A percentile compares a stretch with the other conserved stretches of the same genome.
phyloP scores from a whole-genome alignment of 2,329 filamentous ascomycete genomes.

The Venturia aucupariae region DNA sequence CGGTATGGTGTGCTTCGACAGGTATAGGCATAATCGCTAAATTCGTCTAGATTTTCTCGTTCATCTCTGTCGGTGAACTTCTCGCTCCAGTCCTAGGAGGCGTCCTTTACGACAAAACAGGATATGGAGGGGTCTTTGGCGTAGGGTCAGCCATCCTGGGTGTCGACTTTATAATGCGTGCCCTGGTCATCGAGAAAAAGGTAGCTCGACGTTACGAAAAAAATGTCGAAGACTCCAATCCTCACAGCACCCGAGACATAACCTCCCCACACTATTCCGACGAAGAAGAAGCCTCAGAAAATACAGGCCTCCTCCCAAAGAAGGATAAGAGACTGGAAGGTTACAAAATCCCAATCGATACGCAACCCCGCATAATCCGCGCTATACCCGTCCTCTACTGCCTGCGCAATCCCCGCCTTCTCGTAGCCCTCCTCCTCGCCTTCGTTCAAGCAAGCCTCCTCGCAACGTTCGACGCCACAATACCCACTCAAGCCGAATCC shows the following conservation, averaged over 20 bases:
- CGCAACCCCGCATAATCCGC: constrained; percentile 32
- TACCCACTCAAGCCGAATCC: constrained; percentile 35
- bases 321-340: constrained; percentile 20
- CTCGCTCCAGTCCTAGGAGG: constrained; percentile 52
- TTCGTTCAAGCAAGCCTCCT: constrained; percentile 37
- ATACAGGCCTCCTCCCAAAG: constrained; percentile 24
- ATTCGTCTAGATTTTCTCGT: constrained; percentile 40
- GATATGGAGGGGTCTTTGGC: constrained; percentile 50
- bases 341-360: constrained; percentile 35
- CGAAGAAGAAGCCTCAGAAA: constrained; percentile 19
- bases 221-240: constrained; percentile 15
- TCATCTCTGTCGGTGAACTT: constrained; percentile 49
- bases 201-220: constrained; percentile 39
- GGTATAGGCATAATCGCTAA: background rate
- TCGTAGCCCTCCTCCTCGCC: constrained; percentile 27
- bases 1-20: background rate
- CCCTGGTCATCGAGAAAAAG: constrained; percentile 55
- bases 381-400: constrained; percentile 40
- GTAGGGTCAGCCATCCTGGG: constrained; percentile 45
- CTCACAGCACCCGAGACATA: constrained; percentile 16
- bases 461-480: constrained; percentile 39
- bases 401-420: constrained; percentile 25
- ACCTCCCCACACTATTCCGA: constrained; percentile 10
- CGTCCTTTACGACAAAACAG: constrained; percentile 49
- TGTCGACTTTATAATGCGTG: constrained; percentile 51